Evolutionary conservation across 345 rosid species (phyloP), one percentile per base, ranked within the genome.

Genomic region (Clausena lansium): DNA sequence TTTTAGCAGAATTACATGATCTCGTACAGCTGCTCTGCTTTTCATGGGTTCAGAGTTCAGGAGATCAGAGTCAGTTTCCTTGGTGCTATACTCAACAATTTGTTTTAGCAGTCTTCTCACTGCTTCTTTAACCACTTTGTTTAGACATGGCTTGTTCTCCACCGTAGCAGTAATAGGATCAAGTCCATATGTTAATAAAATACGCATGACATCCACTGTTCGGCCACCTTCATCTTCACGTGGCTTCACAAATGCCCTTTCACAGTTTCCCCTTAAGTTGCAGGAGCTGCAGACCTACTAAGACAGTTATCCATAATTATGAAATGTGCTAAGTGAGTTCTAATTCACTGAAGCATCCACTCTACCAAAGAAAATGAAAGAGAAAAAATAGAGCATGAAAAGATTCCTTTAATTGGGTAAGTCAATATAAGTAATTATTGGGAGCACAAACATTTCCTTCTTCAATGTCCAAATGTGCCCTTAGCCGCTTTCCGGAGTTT

Each of bases 251-350:
- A 88, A 95, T 22, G 96, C 98, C 79, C 98, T 89, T 70, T 91
- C 97, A 85, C 97, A 93, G 79, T 88, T 87, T 75, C 96, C 99
- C 83, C 98, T 90, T 83, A 91, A 86, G 79, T 80, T 87, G 86
- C 98, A 95, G 81, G 92, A 85, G 82, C 99, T 88, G 87, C 99
- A 93, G 77, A 91, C 95, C 97, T 92, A 82, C 78, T 45, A 80
- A 73, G 79, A 80, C 77, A 54, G 69, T 55, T 75, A 45, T 11
- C 61, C 61, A 22, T 15, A 59, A 58, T 50, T 38, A 65, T 70
- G 52, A 35, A 32, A 60, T 58, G 74, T 67, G 58, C 32, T 65
- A 33, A 35, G 63, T 5, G 33, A 58, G 52, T 59, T n/a, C 62
- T 19, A 5, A 11, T 47, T 72, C 39, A 47, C 35, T 9, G 33